These are phyloP conservation scores for Boletus tomentosulus DNA, from an alignment of 768 basidiomycete species.

Conservation along the genomic window DNA sequence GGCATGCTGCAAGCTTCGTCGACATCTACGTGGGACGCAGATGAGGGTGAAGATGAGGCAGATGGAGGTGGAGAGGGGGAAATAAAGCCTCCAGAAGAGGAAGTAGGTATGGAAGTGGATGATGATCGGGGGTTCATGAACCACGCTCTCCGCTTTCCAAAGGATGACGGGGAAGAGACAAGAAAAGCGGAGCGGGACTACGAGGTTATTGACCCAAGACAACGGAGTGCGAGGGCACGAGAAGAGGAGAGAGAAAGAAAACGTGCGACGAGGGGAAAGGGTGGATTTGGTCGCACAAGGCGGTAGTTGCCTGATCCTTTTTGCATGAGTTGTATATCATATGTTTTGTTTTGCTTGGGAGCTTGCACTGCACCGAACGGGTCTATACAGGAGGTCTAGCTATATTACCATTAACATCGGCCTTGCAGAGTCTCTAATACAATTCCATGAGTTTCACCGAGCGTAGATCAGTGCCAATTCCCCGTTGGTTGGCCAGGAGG, in stretches of 20 bases:
- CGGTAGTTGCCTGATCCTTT: slow-evolving; percentile 13
- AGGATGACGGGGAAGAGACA: slow-evolving; percentile 72
- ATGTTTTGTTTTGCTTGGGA: not conserved
- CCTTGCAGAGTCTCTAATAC: too few relatives aligned
- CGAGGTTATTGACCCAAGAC: slow-evolving; percentile 84
- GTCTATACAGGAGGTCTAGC: too few relatives aligned
- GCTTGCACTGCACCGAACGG: too few relatives aligned
- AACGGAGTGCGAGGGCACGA: slow-evolving; percentile 64
- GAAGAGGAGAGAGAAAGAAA: slow-evolving; percentile 77
- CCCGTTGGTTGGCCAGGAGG: not conserved
- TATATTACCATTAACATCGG: too few relatives aligned
- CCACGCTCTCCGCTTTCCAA: slow-evolving; percentile 72
- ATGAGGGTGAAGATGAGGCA: slow-evolving; percentile 16
- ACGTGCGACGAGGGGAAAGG: slow-evolving; percentile 25
- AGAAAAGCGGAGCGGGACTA: slow-evolving; percentile 79
- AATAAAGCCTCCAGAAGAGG: slow-evolving; percentile 29
- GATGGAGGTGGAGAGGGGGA: slow-evolving; percentile 14
- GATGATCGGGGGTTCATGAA: slow-evolving; percentile 70
- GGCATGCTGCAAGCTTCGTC: slow-evolving; percentile 53
- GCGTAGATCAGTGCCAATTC: not conserved
- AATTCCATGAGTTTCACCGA: not conserved
- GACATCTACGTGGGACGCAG: slow-evolving; percentile 30
- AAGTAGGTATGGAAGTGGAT: slow-evolving; percentile 68
- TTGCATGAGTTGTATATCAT: not conserved
- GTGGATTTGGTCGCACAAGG: slow-evolving; percentile 17